Base-by-base conservation (phyloP, 2,329 filamentous ascomycete genomes). In the Beauveria scarabaeidicola region DNA sequence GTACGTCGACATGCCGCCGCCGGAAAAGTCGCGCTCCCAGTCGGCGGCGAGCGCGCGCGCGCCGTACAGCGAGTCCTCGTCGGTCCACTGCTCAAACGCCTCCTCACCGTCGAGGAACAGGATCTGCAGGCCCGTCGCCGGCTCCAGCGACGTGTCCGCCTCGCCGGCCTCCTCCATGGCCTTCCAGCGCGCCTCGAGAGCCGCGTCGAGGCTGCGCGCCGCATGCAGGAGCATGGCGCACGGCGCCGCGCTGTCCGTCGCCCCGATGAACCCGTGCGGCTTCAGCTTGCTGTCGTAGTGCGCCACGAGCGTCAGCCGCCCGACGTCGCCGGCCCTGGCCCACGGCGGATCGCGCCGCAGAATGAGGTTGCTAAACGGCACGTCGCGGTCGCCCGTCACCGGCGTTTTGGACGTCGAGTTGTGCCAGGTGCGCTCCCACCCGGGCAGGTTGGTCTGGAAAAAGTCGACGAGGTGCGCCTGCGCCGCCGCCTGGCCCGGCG, bases 181-280 rank as follows among this genome's bases (percentile, higher is more conserved):
- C 32, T 83, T 81, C 90, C 94, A 97, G 74, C 93, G 96, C 69
- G 81, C 81, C 32, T 87, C 89, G 70, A 97, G 75, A 2, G 89
- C 90, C 1, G 77, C 80, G 68, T 97, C 92, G 50, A 99, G 83
- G 63, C 85, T 89, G 64, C 87, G 81, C 63, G 92, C 90, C 13
- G 88, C 85, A 70, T 96, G 90, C 83, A 99, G 82, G 61, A 99
- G 79, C 81, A 97, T 91, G 0, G 94, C 94, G 72, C 93, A 97
- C 10, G 94, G 92, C 19, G 90, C 94, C 1, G 94, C 94, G 67
- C 91, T 96, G 70, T 99, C 94, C 15, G 85, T 95, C 0, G 93
- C 94, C 0, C 94, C 94, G 61, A 99, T 89, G 71, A 99, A 99
- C 1, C 91, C 93, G 62, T 86, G 76, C 0, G 92, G 93, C 27